A percentile compares a stretch with the other conserved stretches of the same genome.
Conservation (phyloP, 2,329 filamentous ascomycete species). For the Botrytis paeoniae region DNA sequence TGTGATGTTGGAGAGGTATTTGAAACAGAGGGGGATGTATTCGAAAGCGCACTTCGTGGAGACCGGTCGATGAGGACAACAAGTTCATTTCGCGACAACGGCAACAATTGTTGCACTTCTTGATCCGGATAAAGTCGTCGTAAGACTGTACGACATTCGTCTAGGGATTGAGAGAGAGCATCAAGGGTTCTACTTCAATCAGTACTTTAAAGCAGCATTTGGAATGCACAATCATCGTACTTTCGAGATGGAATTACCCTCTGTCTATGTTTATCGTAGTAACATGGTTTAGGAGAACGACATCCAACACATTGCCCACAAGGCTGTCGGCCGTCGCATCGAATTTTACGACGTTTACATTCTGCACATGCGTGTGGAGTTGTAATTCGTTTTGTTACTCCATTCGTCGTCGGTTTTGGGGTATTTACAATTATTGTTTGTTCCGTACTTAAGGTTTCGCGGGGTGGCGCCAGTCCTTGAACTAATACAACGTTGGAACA, state of each 20-base stretch:
- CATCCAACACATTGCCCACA: conserved; percentile 82
- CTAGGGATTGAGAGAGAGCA: conserved; percentile 61
- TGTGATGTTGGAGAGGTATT: conserved; percentile 49
- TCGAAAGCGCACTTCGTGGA: conserved; percentile 34
- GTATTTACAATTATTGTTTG: conserved; percentile 27
- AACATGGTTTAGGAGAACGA: conserved; percentile 73
- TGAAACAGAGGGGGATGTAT: conserved; percentile 53
- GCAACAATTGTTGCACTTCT: conserved; percentile 50
- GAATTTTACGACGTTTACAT: conserved; percentile 78
- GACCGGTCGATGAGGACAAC: conserved; percentile 54
- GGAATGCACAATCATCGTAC: conserved; percentile 44
- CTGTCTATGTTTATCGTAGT: conserved; percentile 77
- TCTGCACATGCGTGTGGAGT: conserved; percentile 68
- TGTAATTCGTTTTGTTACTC: conserved; percentile 50
- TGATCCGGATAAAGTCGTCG: conserved; percentile 60
- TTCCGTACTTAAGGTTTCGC: conserved; percentile 28
- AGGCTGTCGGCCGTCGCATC: conserved; percentile 77
- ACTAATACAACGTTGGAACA: conserved; percentile 26
- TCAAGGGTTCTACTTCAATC: conserved; percentile 51
- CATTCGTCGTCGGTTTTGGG: conserved; percentile 38
- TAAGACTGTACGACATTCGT: conserved; percentile 62
- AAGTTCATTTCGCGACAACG: conserved; percentile 57
- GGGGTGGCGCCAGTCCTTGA: conserved; percentile 36
- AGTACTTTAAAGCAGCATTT: conserved; percentile 25
- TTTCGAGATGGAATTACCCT: conserved; percentile 75